Conservation (phyloP, 352 stramenopile genomes). For the Pythium insidiosum region DNA sequence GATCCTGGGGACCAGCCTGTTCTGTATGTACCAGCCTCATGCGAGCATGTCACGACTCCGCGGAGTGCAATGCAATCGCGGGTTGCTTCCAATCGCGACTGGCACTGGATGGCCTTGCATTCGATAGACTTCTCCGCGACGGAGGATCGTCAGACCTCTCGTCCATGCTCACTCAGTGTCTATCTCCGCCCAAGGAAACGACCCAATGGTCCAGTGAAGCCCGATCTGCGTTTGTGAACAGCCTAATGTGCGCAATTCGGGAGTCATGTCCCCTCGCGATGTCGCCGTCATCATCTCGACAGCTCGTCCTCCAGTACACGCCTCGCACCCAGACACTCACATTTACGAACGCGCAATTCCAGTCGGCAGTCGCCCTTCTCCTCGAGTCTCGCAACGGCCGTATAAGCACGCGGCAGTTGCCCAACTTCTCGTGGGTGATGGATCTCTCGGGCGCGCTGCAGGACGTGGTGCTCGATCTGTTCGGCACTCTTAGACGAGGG, state of each 20-base stretch:
- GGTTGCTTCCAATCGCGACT: background rate
- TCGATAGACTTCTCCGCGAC: too few relatives aligned
- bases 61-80: background rate
- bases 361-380: background rate
- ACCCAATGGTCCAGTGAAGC: too few relatives aligned
- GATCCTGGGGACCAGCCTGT: too few relatives aligned
- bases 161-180: too few relatives aligned
- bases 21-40: too few relatives aligned
- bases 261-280: background rate
- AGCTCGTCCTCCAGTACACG: background rate
- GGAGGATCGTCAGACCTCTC: too few relatives aligned
- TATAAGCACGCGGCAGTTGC: too few relatives aligned
- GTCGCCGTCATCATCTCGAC: background rate
- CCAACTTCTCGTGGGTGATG: too few relatives aligned
- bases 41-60: too few relatives aligned
- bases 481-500: background rate
- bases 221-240: background rate
- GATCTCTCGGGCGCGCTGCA: background rate
- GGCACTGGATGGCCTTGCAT: too few relatives aligned
- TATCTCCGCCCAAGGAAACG: too few relatives aligned
- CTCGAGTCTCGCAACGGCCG: too few relatives aligned
- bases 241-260: background rate
- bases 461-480: constrained; percentile 3
- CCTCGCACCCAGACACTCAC: background rate
- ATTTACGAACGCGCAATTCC: background rate